phyloP scores from a whole-genome alignment of 371 early-diverging fungal genomes.

The Mucor velutinosus region DNA sequence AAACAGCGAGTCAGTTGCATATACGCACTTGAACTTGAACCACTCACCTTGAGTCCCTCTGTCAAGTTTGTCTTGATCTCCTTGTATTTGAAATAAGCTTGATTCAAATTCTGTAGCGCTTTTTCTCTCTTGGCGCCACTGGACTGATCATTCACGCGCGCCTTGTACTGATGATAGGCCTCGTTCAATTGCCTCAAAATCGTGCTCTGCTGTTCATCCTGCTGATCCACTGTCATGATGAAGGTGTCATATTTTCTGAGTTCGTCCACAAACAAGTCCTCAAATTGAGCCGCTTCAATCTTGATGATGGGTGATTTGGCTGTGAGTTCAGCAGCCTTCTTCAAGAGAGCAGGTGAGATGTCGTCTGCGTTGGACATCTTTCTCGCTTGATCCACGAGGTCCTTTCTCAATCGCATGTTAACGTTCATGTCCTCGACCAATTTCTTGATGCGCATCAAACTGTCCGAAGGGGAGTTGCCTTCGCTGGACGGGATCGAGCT shows the following conservation, averaged over 20 bases:
- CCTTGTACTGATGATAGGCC: conserved; percentile 65
- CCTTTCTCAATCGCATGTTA: conserved; percentile 28
- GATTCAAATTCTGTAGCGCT: conserved; percentile 71
- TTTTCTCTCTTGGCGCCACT: conserved; percentile 61
- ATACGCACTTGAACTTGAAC: no score
- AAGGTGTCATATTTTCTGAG: conserved; percentile 71
- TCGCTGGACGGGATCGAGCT: conserved; percentile 27
- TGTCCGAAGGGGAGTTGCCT: not conserved
- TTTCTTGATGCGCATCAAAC: conserved; percentile 20
- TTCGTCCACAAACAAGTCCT: conserved; percentile 71
- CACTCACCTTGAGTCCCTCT: conserved; percentile 63
- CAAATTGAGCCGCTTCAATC: conserved; percentile 82
- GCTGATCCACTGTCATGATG: conserved; percentile 59
- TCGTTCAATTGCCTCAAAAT: conserved; percentile 62
- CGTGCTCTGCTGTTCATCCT: conserved; percentile 60
- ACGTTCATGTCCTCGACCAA: conserved; percentile 38
- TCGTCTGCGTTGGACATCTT: conserved; percentile 70
- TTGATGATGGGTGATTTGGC: conserved; percentile 65
- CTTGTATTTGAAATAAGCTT: conserved; percentile 66
- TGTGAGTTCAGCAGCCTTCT: conserved; percentile 51
- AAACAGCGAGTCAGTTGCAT: not conserved
- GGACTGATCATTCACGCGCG: conserved; percentile 52
- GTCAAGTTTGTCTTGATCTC: conserved; percentile 67
- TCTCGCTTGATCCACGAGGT: conserved; percentile 33
- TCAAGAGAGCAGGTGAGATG: conserved; percentile 56